Evolutionary conservation across 148 eudicot species (phyloP).

Genomic region (Fagopyrum homotropicum): DNA sequence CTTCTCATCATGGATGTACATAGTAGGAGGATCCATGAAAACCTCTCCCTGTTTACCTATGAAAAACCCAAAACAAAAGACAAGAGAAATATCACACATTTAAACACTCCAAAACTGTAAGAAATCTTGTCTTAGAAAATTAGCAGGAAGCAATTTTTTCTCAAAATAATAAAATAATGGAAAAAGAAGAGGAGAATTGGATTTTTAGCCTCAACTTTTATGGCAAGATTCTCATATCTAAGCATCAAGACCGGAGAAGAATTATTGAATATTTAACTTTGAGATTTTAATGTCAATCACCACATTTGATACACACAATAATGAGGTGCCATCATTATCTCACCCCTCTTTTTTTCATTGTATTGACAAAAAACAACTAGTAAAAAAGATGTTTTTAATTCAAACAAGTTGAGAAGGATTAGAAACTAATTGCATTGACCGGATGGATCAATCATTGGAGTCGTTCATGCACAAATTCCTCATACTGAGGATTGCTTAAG

Average conservation of each 20-base stretch:
- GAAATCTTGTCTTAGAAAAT: not conserved
- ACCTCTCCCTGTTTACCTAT: conserved; percentile 95
- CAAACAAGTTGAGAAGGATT: not conserved
- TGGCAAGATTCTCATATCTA: not conserved
- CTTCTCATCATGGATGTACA: conserved; percentile 44
- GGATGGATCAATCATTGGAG: not conserved
- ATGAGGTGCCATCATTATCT: not conserved
- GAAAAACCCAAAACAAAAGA: not conserved
- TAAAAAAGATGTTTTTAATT: not conserved
- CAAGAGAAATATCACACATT: not conserved
- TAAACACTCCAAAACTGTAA: not conserved
- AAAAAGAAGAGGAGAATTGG: not conserved
- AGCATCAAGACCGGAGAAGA: not conserved
- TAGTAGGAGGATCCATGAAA: conserved; percentile 80
- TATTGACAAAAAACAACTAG: not conserved
- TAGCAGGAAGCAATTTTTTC: not conserved
- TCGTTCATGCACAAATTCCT: not conserved
- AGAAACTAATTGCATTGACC: not conserved
- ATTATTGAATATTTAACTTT: not conserved
- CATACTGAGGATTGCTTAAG: not conserved
- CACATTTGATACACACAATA: not conserved
- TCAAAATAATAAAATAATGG: not conserved
- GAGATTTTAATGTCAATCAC: not conserved
- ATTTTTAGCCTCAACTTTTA: not conserved
- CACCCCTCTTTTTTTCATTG: not conserved